phyloP scores from a whole-genome alignment of 768 basidiomycete genomes.

The Mrakia frigida region DNA sequence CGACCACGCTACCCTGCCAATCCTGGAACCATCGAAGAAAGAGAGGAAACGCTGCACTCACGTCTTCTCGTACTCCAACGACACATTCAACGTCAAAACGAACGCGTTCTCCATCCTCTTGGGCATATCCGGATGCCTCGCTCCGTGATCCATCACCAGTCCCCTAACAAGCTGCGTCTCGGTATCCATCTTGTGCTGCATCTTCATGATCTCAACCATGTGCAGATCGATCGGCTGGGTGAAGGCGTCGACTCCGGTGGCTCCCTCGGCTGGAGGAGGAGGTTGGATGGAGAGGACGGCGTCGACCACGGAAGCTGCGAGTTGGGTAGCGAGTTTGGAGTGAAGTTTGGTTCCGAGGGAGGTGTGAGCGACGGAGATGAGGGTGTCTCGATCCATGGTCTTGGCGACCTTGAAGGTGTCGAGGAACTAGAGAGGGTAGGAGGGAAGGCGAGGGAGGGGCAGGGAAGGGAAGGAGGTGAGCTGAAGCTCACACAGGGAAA shows the following conservation, averaged over 20 bases:
- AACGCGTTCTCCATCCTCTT: constrained; percentile 95
- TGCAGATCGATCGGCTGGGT: constrained; percentile 92
- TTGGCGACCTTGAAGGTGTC: constrained; percentile 73
- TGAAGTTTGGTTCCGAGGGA: constrained; percentile 92
- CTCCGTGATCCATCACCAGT: constrained; percentile 93
- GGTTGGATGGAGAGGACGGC: constrained; percentile 79
- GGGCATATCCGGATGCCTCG: constrained; percentile 95
- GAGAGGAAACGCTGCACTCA: constrained; percentile 48
- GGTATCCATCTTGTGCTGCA: constrained; percentile 97
- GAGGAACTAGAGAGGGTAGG: constrained; percentile 61
- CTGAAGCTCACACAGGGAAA: neutral
- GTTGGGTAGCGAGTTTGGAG: constrained; percentile 69
- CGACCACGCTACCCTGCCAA: no score
- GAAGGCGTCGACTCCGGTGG: constrained; percentile 64
- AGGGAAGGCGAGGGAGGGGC: neutral
- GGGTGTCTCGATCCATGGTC: constrained; percentile 74
- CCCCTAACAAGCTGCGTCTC: constrained; percentile 95
- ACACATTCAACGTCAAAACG: constrained; percentile 93
- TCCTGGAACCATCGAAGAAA: neutral
- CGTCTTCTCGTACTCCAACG: constrained; percentile 99
- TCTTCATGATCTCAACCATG: constrained; percentile 99
- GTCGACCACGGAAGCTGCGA: constrained; percentile 90
- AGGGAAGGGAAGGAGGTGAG: constrained; percentile 10
- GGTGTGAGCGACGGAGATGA: constrained; percentile 91
- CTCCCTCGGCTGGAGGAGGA: constrained; percentile 51